Evolutionary conservation across 495 filamentous ascomycete species (phyloP).

Genomic region (Paragyromitra xinjiangensis): DNA sequence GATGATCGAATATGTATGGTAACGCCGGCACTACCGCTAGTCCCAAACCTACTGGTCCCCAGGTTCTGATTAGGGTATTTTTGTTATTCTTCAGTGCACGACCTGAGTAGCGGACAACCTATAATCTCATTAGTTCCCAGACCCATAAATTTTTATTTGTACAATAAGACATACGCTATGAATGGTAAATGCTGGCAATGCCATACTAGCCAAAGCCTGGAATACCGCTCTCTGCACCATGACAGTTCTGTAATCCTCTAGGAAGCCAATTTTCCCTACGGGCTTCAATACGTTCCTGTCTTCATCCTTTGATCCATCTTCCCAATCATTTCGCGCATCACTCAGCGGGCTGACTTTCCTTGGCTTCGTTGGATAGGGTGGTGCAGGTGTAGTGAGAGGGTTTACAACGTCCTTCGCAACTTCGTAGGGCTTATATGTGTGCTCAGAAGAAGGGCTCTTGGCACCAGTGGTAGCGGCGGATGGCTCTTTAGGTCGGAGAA

Average conservation of each 20-base stretch:
- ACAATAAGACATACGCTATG: conserved; percentile 65
- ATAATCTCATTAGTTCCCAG: conserved; percentile 25
- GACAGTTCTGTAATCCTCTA: conserved; percentile 90
- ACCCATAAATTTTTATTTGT: neutral
- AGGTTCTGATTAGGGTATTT: conserved; percentile 77
- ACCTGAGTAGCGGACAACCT: conserved; percentile 83
- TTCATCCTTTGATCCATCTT: conserved; percentile 32
- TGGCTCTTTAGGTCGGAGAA: conserved; percentile 26
- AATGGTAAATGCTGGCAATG: conserved; percentile 92
- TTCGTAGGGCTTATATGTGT: conserved; percentile 51
- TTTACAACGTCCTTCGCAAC: conserved; percentile 46
- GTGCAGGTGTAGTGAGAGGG: neutral
- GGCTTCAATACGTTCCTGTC: conserved; percentile 26
- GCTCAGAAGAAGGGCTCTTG: conserved; percentile 53
- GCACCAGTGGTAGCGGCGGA: neutral
- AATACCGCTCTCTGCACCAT: conserved; percentile 92
- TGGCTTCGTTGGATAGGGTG: conserved; percentile 11
- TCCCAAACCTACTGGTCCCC: conserved; percentile 90
- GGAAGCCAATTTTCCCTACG: conserved; percentile 71
- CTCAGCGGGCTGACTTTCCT: conserved; percentile 43
- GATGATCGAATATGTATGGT: conserved; percentile 89
- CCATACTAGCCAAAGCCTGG: conserved; percentile 91
- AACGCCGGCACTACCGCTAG: conserved; percentile 87
- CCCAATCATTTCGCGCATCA: conserved; percentile 32
- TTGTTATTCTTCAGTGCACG: conserved; percentile 80